Evolutionary conservation across 2,329 filamentous ascomycete species (phyloP).

Genomic region (Curvularia sp.): DNA sequence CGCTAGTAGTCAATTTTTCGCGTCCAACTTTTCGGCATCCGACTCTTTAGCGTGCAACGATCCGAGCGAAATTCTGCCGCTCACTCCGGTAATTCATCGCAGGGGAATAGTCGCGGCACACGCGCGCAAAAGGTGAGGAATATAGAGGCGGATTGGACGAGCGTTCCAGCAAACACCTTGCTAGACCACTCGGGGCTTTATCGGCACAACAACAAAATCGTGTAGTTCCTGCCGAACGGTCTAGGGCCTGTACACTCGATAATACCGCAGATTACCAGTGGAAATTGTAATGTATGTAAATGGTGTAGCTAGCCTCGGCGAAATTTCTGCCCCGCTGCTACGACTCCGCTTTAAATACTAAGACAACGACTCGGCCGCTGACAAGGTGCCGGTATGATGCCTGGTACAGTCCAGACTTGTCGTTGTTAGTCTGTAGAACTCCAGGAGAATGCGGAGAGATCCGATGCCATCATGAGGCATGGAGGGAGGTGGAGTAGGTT

Average conservation of each 20-base stretch:
- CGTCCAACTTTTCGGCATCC: neutral
- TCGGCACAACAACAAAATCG: conserved; percentile 5
- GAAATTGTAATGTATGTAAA: conserved; percentile 5
- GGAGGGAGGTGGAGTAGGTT: neutral
- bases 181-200: conserved; percentile 4
- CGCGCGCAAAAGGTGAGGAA: neutral
- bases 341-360: neutral
- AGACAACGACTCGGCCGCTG: neutral
- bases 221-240: neutral
- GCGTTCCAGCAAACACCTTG: neutral
- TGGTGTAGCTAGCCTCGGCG: neutral
- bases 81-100: neutral
- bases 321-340: neutral
- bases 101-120: neutral
- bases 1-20: neutral
- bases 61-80: neutral
- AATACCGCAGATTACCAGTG: conserved; percentile 8
- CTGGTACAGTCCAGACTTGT: neutral
- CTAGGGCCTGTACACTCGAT: conserved; percentile 3
- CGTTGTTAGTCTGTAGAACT: neutral
- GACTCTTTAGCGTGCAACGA: neutral
- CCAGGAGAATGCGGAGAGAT: neutral
- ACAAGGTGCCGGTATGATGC: neutral
- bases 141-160: neutral
- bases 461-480: neutral